Percentiles rank a stretch among this genome's conserved stretches.
phyloP scores from a whole-genome alignment of 306 rosid species.

The Nissolia schottii region DNA sequence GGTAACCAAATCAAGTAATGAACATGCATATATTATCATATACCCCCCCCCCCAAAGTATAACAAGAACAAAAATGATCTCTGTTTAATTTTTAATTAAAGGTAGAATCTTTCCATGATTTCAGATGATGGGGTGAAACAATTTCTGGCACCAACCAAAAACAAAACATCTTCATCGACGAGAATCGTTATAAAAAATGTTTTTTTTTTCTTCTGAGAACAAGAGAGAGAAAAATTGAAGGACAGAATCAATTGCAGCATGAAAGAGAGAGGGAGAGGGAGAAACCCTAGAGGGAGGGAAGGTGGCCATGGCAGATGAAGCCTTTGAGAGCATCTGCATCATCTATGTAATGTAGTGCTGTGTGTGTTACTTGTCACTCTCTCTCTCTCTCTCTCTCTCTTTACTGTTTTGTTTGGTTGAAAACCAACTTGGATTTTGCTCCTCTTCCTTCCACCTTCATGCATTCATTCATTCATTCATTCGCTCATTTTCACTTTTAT shows the following conservation, averaged over 20 bases:
- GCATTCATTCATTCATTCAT: neutral
- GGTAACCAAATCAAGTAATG: neutral
- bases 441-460: constrained; percentile 22
- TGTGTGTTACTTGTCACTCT: neutral
- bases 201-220: neutral
- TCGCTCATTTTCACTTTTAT: neutral
- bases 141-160: neutral
- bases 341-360: neutral
- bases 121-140: neutral
- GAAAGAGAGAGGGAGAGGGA: neutral
- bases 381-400: too few species aligned
- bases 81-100: too few species aligned
- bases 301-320: constrained; percentile 64
- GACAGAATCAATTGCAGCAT: neutral
- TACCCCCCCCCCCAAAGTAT: neutral
- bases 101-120: neutral
- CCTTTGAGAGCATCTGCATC: constrained; percentile 57
- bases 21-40: neutral
- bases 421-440: constrained; percentile 15
- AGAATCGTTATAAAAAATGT: neutral
- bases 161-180: neutral
- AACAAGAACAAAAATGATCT: neutral
- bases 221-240: neutral
- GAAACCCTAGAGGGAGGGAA: constrained; percentile 57
- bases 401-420: constrained; percentile 23